Evolutionary conservation across 1,284 basidiomycete genomes (phyloP), one percentile per base, ranked within the genome.

Genomic region (Rugiboletus extremiorientalis): DNA sequence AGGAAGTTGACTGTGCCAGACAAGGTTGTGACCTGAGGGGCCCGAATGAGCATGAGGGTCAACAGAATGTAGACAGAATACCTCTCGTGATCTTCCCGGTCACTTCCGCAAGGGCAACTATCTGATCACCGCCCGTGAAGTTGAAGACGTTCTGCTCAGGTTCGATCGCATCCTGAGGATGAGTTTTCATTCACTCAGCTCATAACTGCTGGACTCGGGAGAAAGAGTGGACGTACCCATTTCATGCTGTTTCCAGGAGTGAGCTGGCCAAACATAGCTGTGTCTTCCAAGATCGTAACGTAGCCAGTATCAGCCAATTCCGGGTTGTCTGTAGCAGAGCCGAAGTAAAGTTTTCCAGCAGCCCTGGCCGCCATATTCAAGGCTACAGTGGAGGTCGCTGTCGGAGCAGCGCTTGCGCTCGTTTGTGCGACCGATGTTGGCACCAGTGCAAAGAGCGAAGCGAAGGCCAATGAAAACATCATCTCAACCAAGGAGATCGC

Each of bases 301-400:
- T 84, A 85, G 9, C 78, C 61, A 0, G 68, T 59, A 60, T 85
- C 78, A 5, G 66, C 75, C 34, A 84, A 69, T 64, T 84, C 81
- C 6, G 76, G 74, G 64, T 84, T 84, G 68, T 84, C 82, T 1
- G 83, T 84, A n/a, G 84, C 84, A 18, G 79, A 76, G 30, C 84
- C 84, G 54, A 85, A 82, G 72, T 86, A 85, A 33, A 74, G 64
- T 69, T 84, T 84, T 20, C 81, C 80, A 18, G 79, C 77, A 25
- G 78, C 70, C 59, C 74, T 75, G 4, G 82, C 81, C 23, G 77
- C 72, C 7, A 65, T 65, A 60, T 79, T 70, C 20, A 83, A 68
- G 31, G 33, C 41, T 27, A 58, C 53, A 16, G 68, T 65, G 18
- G 53, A 52, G 15, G 55, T 63, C 22, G 49, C 44, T 1, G 31